Base-by-base conservation (phyloP, 306 rosid species). In the Dryas drummondii region DNA sequence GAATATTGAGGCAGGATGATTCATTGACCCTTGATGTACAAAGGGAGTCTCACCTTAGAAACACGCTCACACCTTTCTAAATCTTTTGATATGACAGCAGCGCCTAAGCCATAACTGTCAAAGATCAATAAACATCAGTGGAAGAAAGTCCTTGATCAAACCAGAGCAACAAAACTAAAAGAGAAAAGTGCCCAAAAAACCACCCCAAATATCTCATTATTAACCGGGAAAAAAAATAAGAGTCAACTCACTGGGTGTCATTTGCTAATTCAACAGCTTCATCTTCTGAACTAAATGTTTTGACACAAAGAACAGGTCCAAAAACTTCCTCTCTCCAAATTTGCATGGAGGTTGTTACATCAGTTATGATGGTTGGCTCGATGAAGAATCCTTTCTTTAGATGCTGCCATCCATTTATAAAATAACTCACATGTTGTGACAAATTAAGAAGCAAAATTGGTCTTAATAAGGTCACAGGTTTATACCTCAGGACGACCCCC, bases 241-340 rank as follows among this genome's bases (percentile, higher is more conserved):
- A 65, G 59, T 71, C 22, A 72, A 81, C 97, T 86, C 88, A 90
- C 99, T 78, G 77, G 19, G 89, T 83, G 81, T 94, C 97, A 46
- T 91, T 90, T 71, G 99, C 97, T 80, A 94, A 84, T 78, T 90
- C 90, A 72, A 90, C 85, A 55, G 99, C 99, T 84, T 94, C 99
- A 46, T 92, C 97, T 84, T 94, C 97, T 10, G 94, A 83, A 70
- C 90, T 82, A 78, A 92, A 94, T 68, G 93, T 92, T 87, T 94
- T 94, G n/a, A 90, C 97, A 80, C 97, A 90, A 4, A 94, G 86
- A 73, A 92, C 96, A 66, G 99, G 99, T 75, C 97, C 99, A 62
- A 94, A 94, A 45, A 92, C 97, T 87, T 94, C 99, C 78, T 92
- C 97, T 81, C 73, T 89, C 99, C 99, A 94, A 76, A 94, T 92